A percentile compares a stretch with the other conserved stretches of the same genome.
phyloP scores from a whole-genome alignment of 768 basidiomycete species.

The Tulasnella sp. region DNA sequence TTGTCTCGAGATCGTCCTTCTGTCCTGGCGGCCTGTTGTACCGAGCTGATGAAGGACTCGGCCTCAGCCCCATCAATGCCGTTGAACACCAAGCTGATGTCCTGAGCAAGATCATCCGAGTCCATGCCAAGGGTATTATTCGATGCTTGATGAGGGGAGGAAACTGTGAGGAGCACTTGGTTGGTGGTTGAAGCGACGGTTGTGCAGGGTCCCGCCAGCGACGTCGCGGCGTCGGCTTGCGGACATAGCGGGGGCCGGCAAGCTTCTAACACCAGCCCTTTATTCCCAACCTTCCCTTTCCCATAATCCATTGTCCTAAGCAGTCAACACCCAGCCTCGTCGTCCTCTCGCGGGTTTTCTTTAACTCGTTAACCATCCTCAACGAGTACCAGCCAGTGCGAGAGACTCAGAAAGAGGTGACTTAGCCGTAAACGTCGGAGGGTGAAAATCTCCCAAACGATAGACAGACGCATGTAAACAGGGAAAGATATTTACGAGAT shows the following conservation, averaged over 20 bases:
- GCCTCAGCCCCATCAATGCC: background rate
- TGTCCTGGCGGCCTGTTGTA: background rate
- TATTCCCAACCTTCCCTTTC: no score
- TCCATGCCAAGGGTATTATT: background rate
- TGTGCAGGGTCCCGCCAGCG: no score
- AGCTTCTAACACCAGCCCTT: no score
- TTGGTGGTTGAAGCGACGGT: no score
- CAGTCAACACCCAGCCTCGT: no score
- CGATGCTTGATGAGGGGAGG: background rate
- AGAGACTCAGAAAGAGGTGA: no score
- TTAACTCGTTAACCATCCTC: no score
- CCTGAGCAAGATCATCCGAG: background rate
- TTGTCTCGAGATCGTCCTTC: constrained; percentile 8
- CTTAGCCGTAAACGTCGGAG: background rate
- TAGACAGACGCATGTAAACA: background rate
- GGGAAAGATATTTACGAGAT: constrained; percentile 17
- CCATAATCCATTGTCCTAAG: no score
- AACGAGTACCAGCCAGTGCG: no score
- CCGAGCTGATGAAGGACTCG: constrained; percentile 1
- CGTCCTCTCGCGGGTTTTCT: no score
- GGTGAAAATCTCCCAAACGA: background rate
- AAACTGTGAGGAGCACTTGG: background rate
- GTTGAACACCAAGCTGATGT: background rate
- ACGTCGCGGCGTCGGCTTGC: no score
- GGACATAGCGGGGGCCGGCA: no score